Percentiles rank a stretch among this genome's conserved stretches.
phyloP scores from a whole-genome alignment of 2,329 filamentous ascomycete genomes.

The Cryphonectria parasitica region DNA sequence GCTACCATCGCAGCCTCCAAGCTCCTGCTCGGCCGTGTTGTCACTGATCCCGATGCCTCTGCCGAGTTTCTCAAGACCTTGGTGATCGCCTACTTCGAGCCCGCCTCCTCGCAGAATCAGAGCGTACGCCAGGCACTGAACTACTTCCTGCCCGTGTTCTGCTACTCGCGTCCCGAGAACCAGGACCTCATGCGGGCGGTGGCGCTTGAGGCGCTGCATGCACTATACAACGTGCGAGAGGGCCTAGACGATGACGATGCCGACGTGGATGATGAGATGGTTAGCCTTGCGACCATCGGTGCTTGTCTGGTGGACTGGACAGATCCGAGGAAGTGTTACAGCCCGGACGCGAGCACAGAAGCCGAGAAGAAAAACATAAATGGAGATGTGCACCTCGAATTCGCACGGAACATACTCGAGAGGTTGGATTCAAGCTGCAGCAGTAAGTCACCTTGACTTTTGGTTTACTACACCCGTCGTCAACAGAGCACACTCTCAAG shows the following conservation, averaged over 20 bases:
- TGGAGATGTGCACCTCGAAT: slow-evolving; percentile 77
- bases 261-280: slow-evolving; percentile 77
- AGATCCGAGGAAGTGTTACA: slow-evolving; percentile 80
- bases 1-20: slow-evolving; percentile 85
- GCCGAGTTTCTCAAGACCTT: slow-evolving; percentile 82
- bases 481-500: not conserved
- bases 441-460: slow-evolving; percentile 54
- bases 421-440: slow-evolving; percentile 68
- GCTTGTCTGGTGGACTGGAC: slow-evolving; percentile 93
- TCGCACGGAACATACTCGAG: slow-evolving; percentile 78
- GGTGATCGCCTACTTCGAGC: slow-evolving; percentile 87
- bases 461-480: too few relatives aligned
- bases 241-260: slow-evolving; percentile 75
- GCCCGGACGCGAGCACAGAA: slow-evolving; percentile 53
- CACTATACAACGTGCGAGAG: slow-evolving; percentile 73
- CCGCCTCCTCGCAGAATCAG: slow-evolving; percentile 78
- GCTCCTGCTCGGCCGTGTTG: slow-evolving; percentile 77
- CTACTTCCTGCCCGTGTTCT: slow-evolving; percentile 95
- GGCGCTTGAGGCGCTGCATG: slow-evolving; percentile 73
- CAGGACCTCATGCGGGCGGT: slow-evolving; percentile 79
- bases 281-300: slow-evolving; percentile 76
- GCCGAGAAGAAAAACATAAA: slow-evolving; percentile 67
- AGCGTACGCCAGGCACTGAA: slow-evolving; percentile 83
- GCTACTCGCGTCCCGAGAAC: slow-evolving; percentile 81
- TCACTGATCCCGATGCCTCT: slow-evolving; percentile 69